Base-by-base conservation (phyloP, 148 eudicot species). In the Salicornia ramosissima region DNA sequence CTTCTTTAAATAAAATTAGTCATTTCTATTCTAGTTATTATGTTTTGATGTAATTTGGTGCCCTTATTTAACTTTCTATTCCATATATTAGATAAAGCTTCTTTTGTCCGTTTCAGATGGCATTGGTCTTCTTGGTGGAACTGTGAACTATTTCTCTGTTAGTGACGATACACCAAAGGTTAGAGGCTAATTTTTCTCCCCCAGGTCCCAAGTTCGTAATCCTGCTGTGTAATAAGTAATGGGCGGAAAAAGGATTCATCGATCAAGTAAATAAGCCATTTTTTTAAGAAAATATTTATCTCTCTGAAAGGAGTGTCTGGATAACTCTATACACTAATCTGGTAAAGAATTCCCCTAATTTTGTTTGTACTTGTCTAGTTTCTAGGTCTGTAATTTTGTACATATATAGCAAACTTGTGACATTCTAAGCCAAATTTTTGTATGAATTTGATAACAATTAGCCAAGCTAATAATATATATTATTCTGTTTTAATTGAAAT, bases 51-150 rank as follows among this genome's bases (percentile, higher is more conserved):
- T 33, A 13, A 51, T 10, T 31, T 47, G 25, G n/a, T 66, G 61
- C 43, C 65, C 39, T 47, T 52, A 4, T 28, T 5, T 49, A 49
- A 13, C 39, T 39, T 26, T 29, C 39, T 71, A 50, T 13, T 14
- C 19, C 60, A 67, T 51, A n/a, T 42, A 7, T 15, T 68, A 26
- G 50, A 67, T 60, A 40, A 34, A 12, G 56, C 56, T 55, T 72
- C 36, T 26, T 13, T 36, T 67, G 74, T 75, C 50, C 66, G 50
- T 85, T 83, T 78, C 88, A 94, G 98, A 94, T 88, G 98, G 98
- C 56, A 77, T 90, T 80, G 98, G 98, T 73, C 96, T 94, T 75
- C 88, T 94, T 65, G 95, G 97, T 75, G 98, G 98, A 79, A 90
- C 88, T 66, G 80, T 94, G 65, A 81, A 84, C 77, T 80, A 94